Base-by-base conservation (phyloP, 768 basidiomycete genomes). In the Strobilomyces echinocephalus region DNA sequence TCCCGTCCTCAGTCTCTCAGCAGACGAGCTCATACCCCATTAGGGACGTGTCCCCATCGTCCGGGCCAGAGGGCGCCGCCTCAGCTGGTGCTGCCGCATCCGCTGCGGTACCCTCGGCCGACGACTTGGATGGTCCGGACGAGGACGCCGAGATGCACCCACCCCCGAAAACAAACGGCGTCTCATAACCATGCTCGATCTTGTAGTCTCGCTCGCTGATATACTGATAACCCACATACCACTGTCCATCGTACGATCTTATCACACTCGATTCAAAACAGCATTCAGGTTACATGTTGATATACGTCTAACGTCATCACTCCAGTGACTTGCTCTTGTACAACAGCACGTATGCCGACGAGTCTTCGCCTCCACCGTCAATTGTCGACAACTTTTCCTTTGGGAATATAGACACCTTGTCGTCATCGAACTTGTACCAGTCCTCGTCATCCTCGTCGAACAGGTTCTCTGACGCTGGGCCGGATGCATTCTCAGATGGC, bases 391-490 rank as follows among this genome's bases (percentile, higher is more conserved):
- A 73, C 72, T 92, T 95, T 67, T 94, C 93, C 69, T 79, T 80
- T 1, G 83, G 84, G 69, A 98, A 95, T 50, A 85, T 60, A 16
- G 91, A 87, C 36, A 91, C 95, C 72, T 92, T 95, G 59, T 95
- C 92, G 60, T 97, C 94, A 63, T 97, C 95, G 64, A 95, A 97
- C 73, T 95, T 95, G 74, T 88, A 91, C 95, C 95, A 90, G 64
- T 88, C 87, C 56, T 88, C 86, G 46, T 91, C 84, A 42, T 83
- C 52, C 15, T 52, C 51, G 43, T 52, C 50, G n/a, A 24, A 16
- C 48, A 31, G 48, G n/a, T 12, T 16, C 14, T 49, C 48, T 26
- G 48, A 30, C 4, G 11, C n/a, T 15, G 39, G 47, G 2, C 46
- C 46, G 2, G 36, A 18, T 33, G 10, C 26, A 12, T 33, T 16